phyloP scores from a whole-genome alignment of 805 yeast genomes.

The Metschnikowia reukaufii region DNA sequence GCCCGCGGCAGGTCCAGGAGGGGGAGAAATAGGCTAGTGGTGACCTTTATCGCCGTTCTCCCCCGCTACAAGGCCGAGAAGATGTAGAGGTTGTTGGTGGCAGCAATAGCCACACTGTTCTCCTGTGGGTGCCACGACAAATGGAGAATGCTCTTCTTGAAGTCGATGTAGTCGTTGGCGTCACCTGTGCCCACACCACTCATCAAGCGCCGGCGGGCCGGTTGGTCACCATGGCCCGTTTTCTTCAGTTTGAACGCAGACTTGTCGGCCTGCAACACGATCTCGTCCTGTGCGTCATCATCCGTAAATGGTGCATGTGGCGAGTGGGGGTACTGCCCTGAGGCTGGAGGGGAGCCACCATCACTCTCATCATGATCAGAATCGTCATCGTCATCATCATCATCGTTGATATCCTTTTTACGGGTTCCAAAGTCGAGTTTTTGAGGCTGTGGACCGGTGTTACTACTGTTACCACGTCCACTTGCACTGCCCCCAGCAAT shows the following conservation, averaged over 20 bases:
- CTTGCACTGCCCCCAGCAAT: conserved; percentile 32
- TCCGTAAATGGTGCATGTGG: conserved; percentile 33
- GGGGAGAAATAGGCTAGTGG: no score
- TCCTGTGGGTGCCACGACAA: conserved; percentile 98
- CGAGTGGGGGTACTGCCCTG: conserved; percentile 30
- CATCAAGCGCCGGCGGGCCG: conserved; percentile 51
- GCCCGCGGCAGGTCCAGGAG: conserved; percentile 4
- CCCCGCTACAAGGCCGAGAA: conserved; percentile 77
- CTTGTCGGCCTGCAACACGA: conserved; percentile 95
- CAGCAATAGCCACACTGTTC: conserved; percentile 96
- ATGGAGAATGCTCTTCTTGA: conserved; percentile 91
- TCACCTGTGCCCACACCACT: conserved; percentile 55
- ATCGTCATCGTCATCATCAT: conserved; percentile 42
- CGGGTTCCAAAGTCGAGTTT: conserved; percentile 12
- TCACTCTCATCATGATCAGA: conserved; percentile 41
- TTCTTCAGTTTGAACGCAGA: conserved; percentile 88
- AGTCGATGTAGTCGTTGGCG: conserved; percentile 74
- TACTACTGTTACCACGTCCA: not conserved
- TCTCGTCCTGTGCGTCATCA: conserved; percentile 49
- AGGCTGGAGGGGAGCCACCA: conserved; percentile 28
- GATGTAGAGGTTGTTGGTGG: conserved; percentile 90
- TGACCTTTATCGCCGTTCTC: no score
- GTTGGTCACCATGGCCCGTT: conserved; percentile 38
- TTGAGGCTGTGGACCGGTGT: conserved; percentile 7
- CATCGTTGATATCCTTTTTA: conserved; percentile 28